Percentiles rank a stretch among this genome's conserved stretches.
Conservation (phyloP, 164 flowering plant species). For the Annona squamosa region DNA sequence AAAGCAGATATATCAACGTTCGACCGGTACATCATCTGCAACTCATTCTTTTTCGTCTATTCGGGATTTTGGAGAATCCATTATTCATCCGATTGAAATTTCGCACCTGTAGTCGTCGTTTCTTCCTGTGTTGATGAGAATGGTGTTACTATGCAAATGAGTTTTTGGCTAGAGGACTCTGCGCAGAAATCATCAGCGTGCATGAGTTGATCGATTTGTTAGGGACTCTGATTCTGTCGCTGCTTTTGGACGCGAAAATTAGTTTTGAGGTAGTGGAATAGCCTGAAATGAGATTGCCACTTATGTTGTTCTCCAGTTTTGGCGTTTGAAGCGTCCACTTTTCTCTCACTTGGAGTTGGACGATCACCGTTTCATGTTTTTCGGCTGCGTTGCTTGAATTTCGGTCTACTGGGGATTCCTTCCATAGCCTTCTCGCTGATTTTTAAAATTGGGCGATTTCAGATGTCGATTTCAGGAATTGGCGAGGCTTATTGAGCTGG, state of each 20-base stretch:
- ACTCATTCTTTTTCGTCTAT: neutral
- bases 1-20: slow-evolving; percentile 19
- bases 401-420: neutral
- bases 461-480: neutral
- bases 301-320: too few relatives aligned
- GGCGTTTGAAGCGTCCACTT: too few relatives aligned
- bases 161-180: neutral
- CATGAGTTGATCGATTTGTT: neutral
- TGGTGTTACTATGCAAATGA: too few relatives aligned
- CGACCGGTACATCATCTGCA: slow-evolving; percentile 11
- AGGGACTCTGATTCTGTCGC: neutral
- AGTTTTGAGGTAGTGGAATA: too few relatives aligned
- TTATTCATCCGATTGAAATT: neutral
- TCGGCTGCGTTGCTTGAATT: too few relatives aligned
- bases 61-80: neutral
- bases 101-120: neutral
- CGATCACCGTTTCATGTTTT: too few relatives aligned
- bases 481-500: neutral
- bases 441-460: neutral
- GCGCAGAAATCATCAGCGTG: neutral
- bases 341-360: too few relatives aligned
- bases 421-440: neutral
- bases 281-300: too few relatives aligned
- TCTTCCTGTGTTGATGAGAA: neutral
- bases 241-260: too few relatives aligned